Base-by-base conservation (phyloP, 805 yeast genomes). In the Sugiyamaella mastotermitis region DNA sequence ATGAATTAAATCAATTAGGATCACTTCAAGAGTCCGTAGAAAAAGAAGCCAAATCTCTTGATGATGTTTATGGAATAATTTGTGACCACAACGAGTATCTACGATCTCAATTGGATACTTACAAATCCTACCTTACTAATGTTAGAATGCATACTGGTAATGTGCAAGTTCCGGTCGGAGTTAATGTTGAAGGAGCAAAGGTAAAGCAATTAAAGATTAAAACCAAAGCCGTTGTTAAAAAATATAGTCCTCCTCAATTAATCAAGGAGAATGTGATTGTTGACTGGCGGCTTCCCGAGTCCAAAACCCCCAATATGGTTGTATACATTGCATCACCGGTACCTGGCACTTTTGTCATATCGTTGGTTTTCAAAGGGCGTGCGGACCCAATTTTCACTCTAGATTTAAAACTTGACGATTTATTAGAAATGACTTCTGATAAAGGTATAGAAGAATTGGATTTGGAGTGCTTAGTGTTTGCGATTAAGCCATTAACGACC, bases 1-100 rank as follows among this genome's bases (percentile, higher is more conserved):
- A 56, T 22, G 66, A 61, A 34, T 48, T 60, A 7, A 45, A 49
- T 17, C 61, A 56, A 20, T 47, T 62, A 9, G 64, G 63, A 5
- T 52, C 62, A 13, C 42, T 57, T 22, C 49, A 47, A 19, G 56
- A 53, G 21, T 48, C 58, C 3, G 56, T 58, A 11, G 51, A 50
- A 15, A 49, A 41, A 15, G 66, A 62, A 40, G 47, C 58, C 15
- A 33, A 29, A 11, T 53, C 61, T 9, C 48, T 62, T 11, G 54
- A 56, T 30, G 50, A 50, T 9, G 66, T 60, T 5, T 53, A 49
- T 37, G 30, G 46, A 8, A 49, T 55, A 13, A 58, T 61, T 18
- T 36, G 53, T 7, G 65, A 62, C 27, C 65, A 58, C 40, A 61
- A 62, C 33, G 60, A 55, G 36, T 60, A 62, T 35, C 52, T 62